These are phyloP conservation scores for Telopea speciosissima DNA, from an alignment of 177 flowering plant genomes.

Conservation along the genomic window DNA sequence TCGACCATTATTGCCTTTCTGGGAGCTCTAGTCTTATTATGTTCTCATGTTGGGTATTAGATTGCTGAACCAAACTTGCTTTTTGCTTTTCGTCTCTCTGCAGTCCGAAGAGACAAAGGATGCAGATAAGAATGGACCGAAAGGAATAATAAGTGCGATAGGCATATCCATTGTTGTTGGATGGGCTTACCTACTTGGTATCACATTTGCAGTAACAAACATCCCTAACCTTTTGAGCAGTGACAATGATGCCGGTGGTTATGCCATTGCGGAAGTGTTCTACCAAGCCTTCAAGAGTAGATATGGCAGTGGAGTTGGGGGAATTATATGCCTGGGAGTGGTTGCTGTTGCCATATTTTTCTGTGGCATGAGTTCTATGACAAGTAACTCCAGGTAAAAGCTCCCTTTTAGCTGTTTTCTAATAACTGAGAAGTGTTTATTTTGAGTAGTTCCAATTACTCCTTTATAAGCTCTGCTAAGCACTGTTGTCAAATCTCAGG, in stretches of 20 bases:
- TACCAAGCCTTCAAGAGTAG: constrained; percentile 70
- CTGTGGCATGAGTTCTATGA: constrained; percentile 94
- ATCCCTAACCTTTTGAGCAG: constrained; percentile 56
- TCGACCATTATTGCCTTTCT: background rate
- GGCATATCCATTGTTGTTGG: constrained; percentile 84
- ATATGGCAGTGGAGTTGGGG: constrained; percentile 81
- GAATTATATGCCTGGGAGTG: constrained; percentile 74
- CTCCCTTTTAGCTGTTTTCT: background rate
- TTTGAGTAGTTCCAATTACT: background rate
- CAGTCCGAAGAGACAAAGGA: constrained; percentile 91
- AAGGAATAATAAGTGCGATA: constrained; percentile 80
- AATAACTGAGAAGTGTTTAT: background rate
- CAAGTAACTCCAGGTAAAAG: constrained; percentile 90
- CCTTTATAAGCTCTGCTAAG: background rate
- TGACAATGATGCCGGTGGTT: constrained; percentile 86
- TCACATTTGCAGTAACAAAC: constrained; percentile 78
- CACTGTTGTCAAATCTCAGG: constrained; percentile 29
- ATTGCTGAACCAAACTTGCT: background rate
- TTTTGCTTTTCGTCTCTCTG: constrained; percentile 5
- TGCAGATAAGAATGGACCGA: constrained; percentile 84
- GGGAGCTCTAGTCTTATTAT: background rate
- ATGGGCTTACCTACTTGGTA: constrained; percentile 83
- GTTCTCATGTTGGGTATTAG: background rate
- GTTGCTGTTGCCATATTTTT: constrained; percentile 84
- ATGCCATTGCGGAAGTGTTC: constrained; percentile 87